Conservation (phyloP, 495 filamentous ascomycete species). For the Cladorrhinum samala region DNA sequence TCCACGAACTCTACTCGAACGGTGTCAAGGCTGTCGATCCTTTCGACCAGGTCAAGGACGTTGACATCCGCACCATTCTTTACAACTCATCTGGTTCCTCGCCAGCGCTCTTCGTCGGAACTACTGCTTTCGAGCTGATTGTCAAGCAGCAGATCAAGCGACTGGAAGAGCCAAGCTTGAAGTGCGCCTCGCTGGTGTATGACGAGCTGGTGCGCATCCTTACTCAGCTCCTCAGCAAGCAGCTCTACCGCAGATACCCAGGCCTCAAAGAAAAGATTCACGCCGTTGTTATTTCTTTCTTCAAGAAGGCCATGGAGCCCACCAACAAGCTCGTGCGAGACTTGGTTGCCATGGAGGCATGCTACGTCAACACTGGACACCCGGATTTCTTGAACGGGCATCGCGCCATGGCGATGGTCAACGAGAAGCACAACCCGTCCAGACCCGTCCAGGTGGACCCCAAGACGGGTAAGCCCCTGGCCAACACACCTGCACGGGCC, state of each 20-base stretch:
- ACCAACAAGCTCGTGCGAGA: constrained; percentile 96
- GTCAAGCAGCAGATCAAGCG: constrained; percentile 98
- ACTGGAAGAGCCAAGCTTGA: constrained; percentile 91
- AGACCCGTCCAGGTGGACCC: constrained; percentile 97
- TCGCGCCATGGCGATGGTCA: constrained; percentile 92
- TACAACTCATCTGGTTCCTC: constrained; percentile 98
- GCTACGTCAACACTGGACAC: constrained; percentile 98
- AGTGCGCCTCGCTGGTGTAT: constrained; percentile 94
- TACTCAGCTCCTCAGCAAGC: constrained; percentile 79
- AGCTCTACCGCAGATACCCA: constrained; percentile 87
- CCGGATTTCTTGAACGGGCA: constrained; percentile 98
- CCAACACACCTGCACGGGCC: constrained; percentile 59
- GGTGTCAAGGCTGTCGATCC: constrained; percentile 97
- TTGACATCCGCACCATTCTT: constrained; percentile 92
- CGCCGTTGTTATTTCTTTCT: constrained; percentile 86
- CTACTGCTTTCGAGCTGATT: constrained; percentile 94
- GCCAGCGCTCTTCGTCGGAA: constrained; percentile 94
- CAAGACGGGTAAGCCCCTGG: constrained; percentile 94
- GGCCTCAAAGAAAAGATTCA: constrained; percentile 95
- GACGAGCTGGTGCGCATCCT: constrained; percentile 97
- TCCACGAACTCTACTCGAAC: constrained; percentile 97
- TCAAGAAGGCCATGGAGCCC: constrained; percentile 96
- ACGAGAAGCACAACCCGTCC: constrained; percentile 71
- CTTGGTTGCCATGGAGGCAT: constrained; percentile 89
- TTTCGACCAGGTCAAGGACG: constrained; percentile 95